Evolutionary conservation across 768 basidiomycete genomes (phyloP), one percentile per base, ranked within the genome.

Genomic region (Rubroboletus satanas): DNA sequence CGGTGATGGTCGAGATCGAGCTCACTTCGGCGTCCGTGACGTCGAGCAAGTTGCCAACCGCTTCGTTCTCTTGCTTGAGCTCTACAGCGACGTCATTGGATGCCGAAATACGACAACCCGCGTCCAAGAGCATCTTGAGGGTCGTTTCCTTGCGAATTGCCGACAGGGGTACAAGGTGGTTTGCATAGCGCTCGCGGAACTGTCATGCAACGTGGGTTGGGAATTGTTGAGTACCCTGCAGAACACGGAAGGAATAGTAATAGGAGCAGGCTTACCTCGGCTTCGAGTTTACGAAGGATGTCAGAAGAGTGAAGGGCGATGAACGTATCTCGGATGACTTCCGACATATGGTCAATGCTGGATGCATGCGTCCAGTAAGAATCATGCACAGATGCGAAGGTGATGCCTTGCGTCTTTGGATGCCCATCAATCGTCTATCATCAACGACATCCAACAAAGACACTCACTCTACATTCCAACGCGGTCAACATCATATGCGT

Each of bases 401-500:
- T 85, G 60, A 99, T 65, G 36, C 77, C 79, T 64, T 81, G 82
- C 12, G 85, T 81, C 90, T 93, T 62, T 3, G 37, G 17, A 50
- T 10, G 12, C 36, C 12, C 32, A 8, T 69, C 42, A 49, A 54
- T 55, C 21, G 59, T 41, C 38, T 11, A 9, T 26, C 18, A 23
- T 29, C 32, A 9, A 32, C 14, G 5, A 29, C 23, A 4, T 9
- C 7, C 33, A 47, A 28, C 1, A 15, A 15, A 26, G 51, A 21
- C 14, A 73, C 86, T 51, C 71, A 91, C 93, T 58, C 80, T 75
- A 70, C 94, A 97, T 61, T 93, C 88, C 45, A 96, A 78, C 10
- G 96, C 94, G 2, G 95, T 97, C 62, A 98, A 74, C 83, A 98
- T 87, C 94, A 99, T 98, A 74, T 99, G 97, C 2, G 96, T 96